A percentile compares a stretch with the other conserved stretches of the same genome.
Evolutionary conservation across 2,329 filamentous ascomycete genomes (phyloP).

Genomic region (Diaporthe amygdali): DNA sequence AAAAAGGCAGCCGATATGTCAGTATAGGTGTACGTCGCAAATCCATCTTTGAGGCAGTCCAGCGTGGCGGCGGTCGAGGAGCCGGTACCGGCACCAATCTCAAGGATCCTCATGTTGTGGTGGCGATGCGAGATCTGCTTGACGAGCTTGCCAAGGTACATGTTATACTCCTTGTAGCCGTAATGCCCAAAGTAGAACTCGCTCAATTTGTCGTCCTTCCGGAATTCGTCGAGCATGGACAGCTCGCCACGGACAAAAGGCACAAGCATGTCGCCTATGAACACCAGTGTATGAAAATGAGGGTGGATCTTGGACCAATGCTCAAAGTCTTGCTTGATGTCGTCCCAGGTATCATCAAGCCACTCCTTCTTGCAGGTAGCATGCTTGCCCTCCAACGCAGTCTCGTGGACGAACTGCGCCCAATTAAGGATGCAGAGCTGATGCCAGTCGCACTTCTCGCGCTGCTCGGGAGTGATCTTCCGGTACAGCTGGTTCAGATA

Average conservation of each 20-base stretch:
- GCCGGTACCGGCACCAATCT: slow-evolving; percentile 47
- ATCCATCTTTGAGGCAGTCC: slow-evolving; percentile 33
- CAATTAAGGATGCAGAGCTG: slow-evolving; percentile 27
- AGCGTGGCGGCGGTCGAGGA: slow-evolving; percentile 43
- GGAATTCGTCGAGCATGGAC: slow-evolving; percentile 39
- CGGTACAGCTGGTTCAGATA: slow-evolving; percentile 30
- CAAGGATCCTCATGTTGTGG: slow-evolving; percentile 39
- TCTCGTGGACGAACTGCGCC: slow-evolving; percentile 24
- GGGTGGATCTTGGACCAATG: not conserved
- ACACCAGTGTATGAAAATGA: slow-evolving; percentile 12
- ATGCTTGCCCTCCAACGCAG: slow-evolving; percentile 28
- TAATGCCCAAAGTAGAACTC: slow-evolving; percentile 31
- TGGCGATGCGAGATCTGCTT: slow-evolving; percentile 38
- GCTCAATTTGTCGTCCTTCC: slow-evolving; percentile 35
- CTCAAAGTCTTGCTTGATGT: slow-evolving; percentile 17
- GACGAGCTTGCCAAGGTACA: slow-evolving; percentile 33
- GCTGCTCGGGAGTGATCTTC: slow-evolving; percentile 29
- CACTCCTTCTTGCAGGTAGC: slow-evolving; percentile 20
- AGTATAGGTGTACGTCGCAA: slow-evolving; percentile 48
- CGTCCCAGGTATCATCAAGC: slow-evolving; percentile 18
- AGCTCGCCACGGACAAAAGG: slow-evolving; percentile 36
- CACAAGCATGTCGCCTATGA: slow-evolving; percentile 35
- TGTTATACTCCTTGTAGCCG: slow-evolving; percentile 25
- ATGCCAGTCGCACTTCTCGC: slow-evolving; percentile 27
- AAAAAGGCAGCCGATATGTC: slow-evolving; percentile 47